These are phyloP conservation scores for Biscogniauxia marginata DNA, from an alignment of 2,329 filamentous ascomycete genomes.

Conservation along the genomic window DNA sequence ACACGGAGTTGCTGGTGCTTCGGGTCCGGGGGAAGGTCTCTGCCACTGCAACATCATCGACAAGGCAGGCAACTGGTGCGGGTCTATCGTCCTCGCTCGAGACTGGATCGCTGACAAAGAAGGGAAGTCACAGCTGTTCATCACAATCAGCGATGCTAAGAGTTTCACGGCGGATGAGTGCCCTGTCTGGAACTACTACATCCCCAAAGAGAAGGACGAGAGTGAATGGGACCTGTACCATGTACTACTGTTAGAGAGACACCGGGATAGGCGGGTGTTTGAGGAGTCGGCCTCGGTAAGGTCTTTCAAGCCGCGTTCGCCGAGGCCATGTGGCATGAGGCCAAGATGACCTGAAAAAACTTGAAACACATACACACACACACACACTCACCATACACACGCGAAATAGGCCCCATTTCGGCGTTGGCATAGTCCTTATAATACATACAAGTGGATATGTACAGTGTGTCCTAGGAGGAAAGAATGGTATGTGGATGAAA, in stretches of 20 bases:
- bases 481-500: too few relatives aligned
- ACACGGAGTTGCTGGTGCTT: not conserved
- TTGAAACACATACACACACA: too few relatives aligned
- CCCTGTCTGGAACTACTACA: slow-evolving; percentile 35
- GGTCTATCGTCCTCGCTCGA: slow-evolving; percentile 27
- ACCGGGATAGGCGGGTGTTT: slow-evolving; percentile 21
- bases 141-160: slow-evolving; percentile 36
- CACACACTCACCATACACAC: too few relatives aligned
- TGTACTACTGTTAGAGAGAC: slow-evolving; percentile 31
- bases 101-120: slow-evolving; percentile 13
- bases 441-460: too few relatives aligned
- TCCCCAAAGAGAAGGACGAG: slow-evolving; percentile 32
- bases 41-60: slow-evolving; percentile 29
- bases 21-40: slow-evolving; percentile 11
- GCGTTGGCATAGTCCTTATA: too few relatives aligned
- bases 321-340: not conserved
- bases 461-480: too few relatives aligned
- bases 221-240: slow-evolving; percentile 36
- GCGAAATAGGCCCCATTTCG: too few relatives aligned
- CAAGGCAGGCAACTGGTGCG: slow-evolving; percentile 32
- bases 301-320: slow-evolving; percentile 32
- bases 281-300: slow-evolving; percentile 34
- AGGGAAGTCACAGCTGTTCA: slow-evolving; percentile 22
- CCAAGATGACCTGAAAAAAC: not conserved
- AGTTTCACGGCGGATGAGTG: slow-evolving; percentile 32